Evolutionary conservation across 2,329 filamentous ascomycete genomes (phyloP).

Genomic region (Xylariaceae sp.): DNA sequence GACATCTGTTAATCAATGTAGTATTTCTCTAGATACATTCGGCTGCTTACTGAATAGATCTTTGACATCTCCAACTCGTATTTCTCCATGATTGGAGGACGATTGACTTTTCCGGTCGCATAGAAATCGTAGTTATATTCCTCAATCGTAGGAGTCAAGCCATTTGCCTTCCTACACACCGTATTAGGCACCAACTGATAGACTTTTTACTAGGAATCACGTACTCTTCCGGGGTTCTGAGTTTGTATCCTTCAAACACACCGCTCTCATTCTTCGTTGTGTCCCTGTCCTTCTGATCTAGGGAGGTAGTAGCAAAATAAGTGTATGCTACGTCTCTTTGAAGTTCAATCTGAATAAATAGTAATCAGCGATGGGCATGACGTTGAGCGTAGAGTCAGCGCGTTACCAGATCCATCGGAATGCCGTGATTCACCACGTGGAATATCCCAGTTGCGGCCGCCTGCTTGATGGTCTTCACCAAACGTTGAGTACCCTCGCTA

Average conservation of each 20-base stretch:
- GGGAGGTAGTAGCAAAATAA: constrained; percentile 1
- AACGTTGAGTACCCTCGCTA: background rate
- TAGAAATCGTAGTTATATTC: constrained; percentile 8
- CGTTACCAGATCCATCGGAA: background rate
- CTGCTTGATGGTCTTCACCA: constrained; percentile 1
- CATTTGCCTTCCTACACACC: background rate
- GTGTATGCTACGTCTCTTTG: constrained; percentile 4
- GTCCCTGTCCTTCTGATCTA: constrained; percentile 3
- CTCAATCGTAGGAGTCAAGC: constrained; percentile 1
- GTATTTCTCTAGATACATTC: background rate
- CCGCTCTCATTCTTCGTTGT: constrained; percentile 7
- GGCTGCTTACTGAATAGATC: background rate
- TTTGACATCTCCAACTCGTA: constrained; percentile 1
- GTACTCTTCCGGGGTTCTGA: constrained; percentile 1
- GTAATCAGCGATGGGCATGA: too few relatives aligned
- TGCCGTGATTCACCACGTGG: constrained; percentile 1
- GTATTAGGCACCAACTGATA: background rate
- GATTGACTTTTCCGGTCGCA: background rate
- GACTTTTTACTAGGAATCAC: background rate
- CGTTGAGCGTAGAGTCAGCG: too few relatives aligned
- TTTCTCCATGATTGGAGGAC: constrained; percentile 5
- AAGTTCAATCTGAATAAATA: background rate
- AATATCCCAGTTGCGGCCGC: background rate
- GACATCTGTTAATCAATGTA: background rate
- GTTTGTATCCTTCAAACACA: background rate